Conservation (phyloP, 345 rosid genomes). For the Brassica cretica region DNA sequence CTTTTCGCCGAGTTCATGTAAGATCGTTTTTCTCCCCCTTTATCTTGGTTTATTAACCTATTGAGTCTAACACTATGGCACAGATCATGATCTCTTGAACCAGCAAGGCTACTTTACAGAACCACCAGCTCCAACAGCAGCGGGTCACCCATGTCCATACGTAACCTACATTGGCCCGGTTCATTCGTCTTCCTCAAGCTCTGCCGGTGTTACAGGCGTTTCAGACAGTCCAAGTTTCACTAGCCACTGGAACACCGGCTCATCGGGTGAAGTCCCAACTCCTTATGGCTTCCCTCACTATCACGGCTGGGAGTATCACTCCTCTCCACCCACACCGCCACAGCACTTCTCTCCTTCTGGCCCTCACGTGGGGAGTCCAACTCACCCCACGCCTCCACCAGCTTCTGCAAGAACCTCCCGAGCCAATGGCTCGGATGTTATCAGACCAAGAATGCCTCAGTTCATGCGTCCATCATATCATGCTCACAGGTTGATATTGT, state of each 20-base stretch:
- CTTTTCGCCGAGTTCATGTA: conserved; percentile 77
- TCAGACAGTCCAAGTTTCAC: conserved; percentile 70
- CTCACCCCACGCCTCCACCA: conserved; percentile 64
- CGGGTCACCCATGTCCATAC: conserved; percentile 87
- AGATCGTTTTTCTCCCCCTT: conserved; percentile 32
- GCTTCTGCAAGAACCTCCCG: conserved; percentile 62
- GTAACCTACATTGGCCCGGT: conserved; percentile 85
- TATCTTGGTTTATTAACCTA: conserved; percentile 26
- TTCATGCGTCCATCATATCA: conserved; percentile 74
- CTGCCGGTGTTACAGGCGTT: conserved; percentile 64
- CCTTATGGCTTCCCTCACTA: conserved; percentile 80
- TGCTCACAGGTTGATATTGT: conserved; percentile 68
- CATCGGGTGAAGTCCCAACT: conserved; percentile 68
- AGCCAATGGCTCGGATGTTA: conserved; percentile 51
- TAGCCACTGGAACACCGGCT: conserved; percentile 66
- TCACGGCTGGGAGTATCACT: conserved; percentile 46
- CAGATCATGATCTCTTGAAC: conserved; percentile 81
- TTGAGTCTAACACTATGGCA: conserved; percentile 33
- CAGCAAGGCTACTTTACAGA: conserved; percentile 62
- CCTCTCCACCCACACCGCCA: conserved; percentile 42
- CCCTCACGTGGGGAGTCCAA: conserved; percentile 52
- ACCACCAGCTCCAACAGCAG: conserved; percentile 69
- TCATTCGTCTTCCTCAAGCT: conserved; percentile 74
- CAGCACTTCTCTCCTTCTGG: conserved; percentile 64
- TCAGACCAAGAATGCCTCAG: conserved; percentile 65